Percentiles rank a stretch among this genome's conserved stretches.
Conservation (phyloP, 2,329 filamentous ascomycete genomes). For the Penicillium sp. region DNA sequence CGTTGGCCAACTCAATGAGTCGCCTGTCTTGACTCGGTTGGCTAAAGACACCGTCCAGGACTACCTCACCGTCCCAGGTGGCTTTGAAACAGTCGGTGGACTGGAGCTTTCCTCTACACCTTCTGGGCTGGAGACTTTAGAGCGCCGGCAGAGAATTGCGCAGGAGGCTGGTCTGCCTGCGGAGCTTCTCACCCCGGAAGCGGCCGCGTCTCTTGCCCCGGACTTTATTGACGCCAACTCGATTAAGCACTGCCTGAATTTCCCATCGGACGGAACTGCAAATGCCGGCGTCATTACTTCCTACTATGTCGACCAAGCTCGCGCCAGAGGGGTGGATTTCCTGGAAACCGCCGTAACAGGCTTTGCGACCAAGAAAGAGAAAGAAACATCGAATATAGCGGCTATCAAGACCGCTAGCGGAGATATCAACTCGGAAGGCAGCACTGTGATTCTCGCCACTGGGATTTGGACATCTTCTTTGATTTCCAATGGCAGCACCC, state of each 20-base stretch:
- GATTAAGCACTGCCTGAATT: slow-evolving; percentile 20
- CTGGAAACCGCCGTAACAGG: slow-evolving; percentile 22
- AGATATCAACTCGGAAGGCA: slow-evolving; percentile 18
- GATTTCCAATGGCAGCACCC: background rate
- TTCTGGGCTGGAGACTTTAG: slow-evolving; percentile 19
- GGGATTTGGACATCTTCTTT: slow-evolving; percentile 31
- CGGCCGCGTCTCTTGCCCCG: slow-evolving; percentile 25
- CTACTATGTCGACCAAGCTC: slow-evolving; percentile 26
- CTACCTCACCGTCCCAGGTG: slow-evolving; percentile 27
- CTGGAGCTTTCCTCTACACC: slow-evolving; percentile 25
- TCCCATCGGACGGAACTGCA: slow-evolving; percentile 29
- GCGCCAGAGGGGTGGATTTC: slow-evolving; percentile 19
- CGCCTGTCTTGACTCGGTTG: slow-evolving; percentile 28
- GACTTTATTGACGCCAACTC: slow-evolving; percentile 27
- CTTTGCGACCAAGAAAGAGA: background rate
- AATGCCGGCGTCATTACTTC: slow-evolving; percentile 23
- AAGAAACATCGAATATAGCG: background rate
- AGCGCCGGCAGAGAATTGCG: slow-evolving; percentile 18
- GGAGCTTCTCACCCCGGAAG: slow-evolving; percentile 22
- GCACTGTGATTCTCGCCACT: slow-evolving; percentile 28
- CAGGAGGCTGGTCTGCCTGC: slow-evolving; percentile 24
- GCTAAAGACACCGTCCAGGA: slow-evolving; percentile 32
- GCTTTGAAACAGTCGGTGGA: slow-evolving; percentile 28
- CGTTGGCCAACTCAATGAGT: slow-evolving; percentile 37
- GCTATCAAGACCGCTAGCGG: slow-evolving; percentile 16